Conservation (phyloP, 345 rosid genomes). For the Populus pruinosa region DNA sequence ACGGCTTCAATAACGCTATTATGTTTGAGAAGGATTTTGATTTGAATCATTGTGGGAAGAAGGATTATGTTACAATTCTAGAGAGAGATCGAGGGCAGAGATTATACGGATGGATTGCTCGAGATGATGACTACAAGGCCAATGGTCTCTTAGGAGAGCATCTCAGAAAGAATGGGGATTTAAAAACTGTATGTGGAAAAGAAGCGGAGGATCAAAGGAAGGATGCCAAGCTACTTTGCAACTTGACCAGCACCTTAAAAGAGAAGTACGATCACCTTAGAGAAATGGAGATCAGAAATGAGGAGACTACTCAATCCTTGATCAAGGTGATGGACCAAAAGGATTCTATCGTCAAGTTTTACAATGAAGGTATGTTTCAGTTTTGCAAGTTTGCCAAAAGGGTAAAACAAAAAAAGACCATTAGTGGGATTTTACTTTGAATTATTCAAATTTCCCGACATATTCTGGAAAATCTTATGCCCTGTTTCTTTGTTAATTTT, state of each 20-base stretch:
- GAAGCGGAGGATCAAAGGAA: constrained; percentile 49
- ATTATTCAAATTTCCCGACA: background rate
- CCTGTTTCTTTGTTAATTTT: background rate
- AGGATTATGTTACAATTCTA: constrained; percentile 26
- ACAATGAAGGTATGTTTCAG: constrained; percentile 51
- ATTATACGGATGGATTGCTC: constrained; percentile 67
- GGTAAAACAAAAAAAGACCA: background rate
- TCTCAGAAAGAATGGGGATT: constrained; percentile 49
- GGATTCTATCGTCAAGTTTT: constrained; percentile 32
- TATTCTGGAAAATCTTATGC: background rate
- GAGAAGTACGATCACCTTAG: constrained; percentile 28
- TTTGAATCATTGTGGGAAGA: constrained; percentile 40
- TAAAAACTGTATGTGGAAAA: constrained; percentile 46
- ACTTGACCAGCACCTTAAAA: constrained; percentile 42
- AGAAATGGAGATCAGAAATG: constrained; percentile 42
- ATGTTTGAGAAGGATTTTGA: constrained; percentile 49
- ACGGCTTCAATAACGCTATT: constrained; percentile 53
- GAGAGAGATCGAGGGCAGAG: constrained; percentile 29
- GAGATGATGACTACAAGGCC: constrained; percentile 48
- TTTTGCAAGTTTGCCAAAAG: background rate
- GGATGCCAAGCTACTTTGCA: constrained; percentile 32
- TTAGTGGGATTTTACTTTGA: background rate
- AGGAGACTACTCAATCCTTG: constrained; percentile 26
- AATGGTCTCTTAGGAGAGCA: constrained; percentile 34
- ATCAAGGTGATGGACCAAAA: constrained; percentile 27